Percentiles rank a stretch among this genome's conserved stretches.
These are phyloP conservation scores for Brasilioporus rufonigricans DNA, from an alignment of 768 basidiomycete species.

Conservation along the genomic window DNA sequence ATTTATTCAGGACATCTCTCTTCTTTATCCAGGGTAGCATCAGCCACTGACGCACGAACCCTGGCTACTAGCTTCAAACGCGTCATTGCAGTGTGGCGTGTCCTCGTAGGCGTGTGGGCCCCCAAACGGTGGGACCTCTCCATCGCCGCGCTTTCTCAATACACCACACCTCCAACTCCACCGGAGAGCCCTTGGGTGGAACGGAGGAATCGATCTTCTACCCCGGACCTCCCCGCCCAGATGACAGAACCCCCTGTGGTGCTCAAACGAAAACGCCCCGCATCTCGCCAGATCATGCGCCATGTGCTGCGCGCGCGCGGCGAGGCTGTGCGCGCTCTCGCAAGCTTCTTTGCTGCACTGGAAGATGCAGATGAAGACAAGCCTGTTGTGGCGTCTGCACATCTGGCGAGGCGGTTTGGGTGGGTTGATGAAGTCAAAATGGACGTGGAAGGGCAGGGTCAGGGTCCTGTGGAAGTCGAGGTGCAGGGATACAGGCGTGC, in stretches of 20 bases:
- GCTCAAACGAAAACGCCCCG: constrained; percentile 46
- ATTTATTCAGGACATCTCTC: not conserved
- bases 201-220: constrained; percentile 38
- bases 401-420: constrained; percentile 47
- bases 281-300: constrained; percentile 81
- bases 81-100: constrained; percentile 90
- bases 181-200: constrained; percentile 74
- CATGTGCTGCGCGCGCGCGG: constrained; percentile 87
- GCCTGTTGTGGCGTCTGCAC: constrained; percentile 45
- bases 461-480: constrained; percentile 25
- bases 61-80: constrained; percentile 65
- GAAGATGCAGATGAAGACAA: constrained; percentile 45
- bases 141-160: constrained; percentile 66
- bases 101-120: constrained; percentile 93
- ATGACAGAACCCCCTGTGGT: constrained; percentile 38
- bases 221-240: constrained; percentile 23
- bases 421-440: constrained; percentile 35
- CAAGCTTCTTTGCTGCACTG: constrained; percentile 67
- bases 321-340: constrained; percentile 76
- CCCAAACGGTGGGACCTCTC: constrained; percentile 83
- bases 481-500: constrained; percentile 59
- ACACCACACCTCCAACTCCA: constrained; percentile 64
- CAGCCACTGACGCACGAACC: constrained; percentile 20
- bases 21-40: constrained; percentile 11
- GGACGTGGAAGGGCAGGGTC: constrained; percentile 18